Evolutionary conservation across 495 filamentous ascomycete species (phyloP).

Genomic region (Neurospora cerealis): DNA sequence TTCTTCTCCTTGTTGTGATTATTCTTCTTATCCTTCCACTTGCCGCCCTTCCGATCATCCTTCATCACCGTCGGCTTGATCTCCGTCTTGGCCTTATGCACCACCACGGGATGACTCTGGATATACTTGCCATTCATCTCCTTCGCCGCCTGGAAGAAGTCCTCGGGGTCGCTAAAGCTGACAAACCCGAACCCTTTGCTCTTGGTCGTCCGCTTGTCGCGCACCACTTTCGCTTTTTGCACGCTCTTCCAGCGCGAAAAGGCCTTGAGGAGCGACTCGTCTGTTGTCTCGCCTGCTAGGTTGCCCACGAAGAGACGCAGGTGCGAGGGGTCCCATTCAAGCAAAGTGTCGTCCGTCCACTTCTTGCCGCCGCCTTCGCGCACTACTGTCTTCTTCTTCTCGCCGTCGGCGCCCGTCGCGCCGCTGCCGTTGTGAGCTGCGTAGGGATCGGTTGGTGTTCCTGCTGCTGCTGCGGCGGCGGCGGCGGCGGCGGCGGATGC

Average conservation of each 20-base stretch:
- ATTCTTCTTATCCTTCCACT: slow-evolving; percentile 25
- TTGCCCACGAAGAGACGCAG: slow-evolving; percentile 94
- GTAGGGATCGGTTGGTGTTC: slow-evolving; percentile 13
- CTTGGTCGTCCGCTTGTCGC: slow-evolving; percentile 92
- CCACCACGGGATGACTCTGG: slow-evolving; percentile 82
- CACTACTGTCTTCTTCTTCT: slow-evolving; percentile 63
- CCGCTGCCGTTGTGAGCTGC: slow-evolving; percentile 22
- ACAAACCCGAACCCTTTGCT: slow-evolving; percentile 95
- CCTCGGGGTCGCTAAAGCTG: slow-evolving; percentile 87
- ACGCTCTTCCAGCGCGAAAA: slow-evolving; percentile 82
- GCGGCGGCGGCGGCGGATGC: slow-evolving; percentile 19
- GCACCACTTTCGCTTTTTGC: slow-evolving; percentile 86
- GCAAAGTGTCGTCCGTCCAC: slow-evolving; percentile 72
- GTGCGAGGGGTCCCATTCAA: slow-evolving; percentile 91
- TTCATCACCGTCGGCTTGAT: slow-evolving; percentile 55
- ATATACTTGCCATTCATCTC: slow-evolving; percentile 99
- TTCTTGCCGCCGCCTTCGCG: slow-evolving; percentile 81
- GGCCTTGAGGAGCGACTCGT: slow-evolving; percentile 88
- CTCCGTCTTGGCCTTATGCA: slow-evolving; percentile 84
- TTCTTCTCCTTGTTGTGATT: slow-evolving; percentile 22
- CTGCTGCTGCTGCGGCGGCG: slow-evolving; percentile 13
- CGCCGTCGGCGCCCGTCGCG: slow-evolving; percentile 9
- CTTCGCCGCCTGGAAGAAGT: slow-evolving; percentile 87
- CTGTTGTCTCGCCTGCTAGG: slow-evolving; percentile 95
- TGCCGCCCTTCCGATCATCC: slow-evolving; percentile 27